Evolutionary conservation across 805 yeast genomes (phyloP).

Genomic region (Ogataea zsoltii): DNA sequence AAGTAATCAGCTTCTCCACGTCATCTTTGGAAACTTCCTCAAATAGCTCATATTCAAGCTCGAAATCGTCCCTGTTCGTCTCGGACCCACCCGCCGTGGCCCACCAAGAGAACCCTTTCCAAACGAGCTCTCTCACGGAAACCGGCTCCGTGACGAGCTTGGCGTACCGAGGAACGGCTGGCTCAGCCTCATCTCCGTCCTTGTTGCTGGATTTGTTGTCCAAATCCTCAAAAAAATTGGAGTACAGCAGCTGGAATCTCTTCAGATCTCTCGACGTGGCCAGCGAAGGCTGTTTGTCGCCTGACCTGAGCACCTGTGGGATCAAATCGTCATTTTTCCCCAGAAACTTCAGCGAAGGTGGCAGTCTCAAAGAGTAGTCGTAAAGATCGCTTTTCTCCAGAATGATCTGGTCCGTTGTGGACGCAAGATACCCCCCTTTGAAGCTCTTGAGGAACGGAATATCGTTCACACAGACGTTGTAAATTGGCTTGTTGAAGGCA

Average conservation of each 20-base stretch:
- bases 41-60: slow-evolving; percentile 35
- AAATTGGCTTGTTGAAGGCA: slow-evolving; percentile 50
- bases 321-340: slow-evolving; percentile 12
- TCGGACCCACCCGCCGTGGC: slow-evolving; percentile 76
- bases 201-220: slow-evolving; percentile 4
- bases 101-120: slow-evolving; percentile 83
- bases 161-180: slow-evolving; percentile 17
- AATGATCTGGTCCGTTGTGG: slow-evolving; percentile 67
- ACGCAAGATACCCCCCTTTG: slow-evolving; percentile 49
- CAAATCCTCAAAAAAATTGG: slow-evolving; percentile 14
- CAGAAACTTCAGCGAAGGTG: slow-evolving; percentile 8
- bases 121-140: slow-evolving; percentile 58
- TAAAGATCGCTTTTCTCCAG: slow-evolving; percentile 52
- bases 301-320: slow-evolving; percentile 23
- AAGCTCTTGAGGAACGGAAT: slow-evolving; percentile 37
- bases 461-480: slow-evolving; percentile 64
- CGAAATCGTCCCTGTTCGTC: slow-evolving; percentile 39
- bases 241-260: slow-evolving; percentile 34
- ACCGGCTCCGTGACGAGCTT: slow-evolving; percentile 42
- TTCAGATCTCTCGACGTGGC: slow-evolving; percentile 41
- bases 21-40: slow-evolving; percentile 25
- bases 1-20: slow-evolving; percentile 27
- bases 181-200: slow-evolving; percentile 15
- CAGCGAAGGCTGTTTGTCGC: slow-evolving; percentile 11
- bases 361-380: slow-evolving; percentile 43